These are phyloP conservation scores for Malassezia psittaci DNA, from an alignment of 1,284 basidiomycete species.

Conservation along the genomic window DNA sequence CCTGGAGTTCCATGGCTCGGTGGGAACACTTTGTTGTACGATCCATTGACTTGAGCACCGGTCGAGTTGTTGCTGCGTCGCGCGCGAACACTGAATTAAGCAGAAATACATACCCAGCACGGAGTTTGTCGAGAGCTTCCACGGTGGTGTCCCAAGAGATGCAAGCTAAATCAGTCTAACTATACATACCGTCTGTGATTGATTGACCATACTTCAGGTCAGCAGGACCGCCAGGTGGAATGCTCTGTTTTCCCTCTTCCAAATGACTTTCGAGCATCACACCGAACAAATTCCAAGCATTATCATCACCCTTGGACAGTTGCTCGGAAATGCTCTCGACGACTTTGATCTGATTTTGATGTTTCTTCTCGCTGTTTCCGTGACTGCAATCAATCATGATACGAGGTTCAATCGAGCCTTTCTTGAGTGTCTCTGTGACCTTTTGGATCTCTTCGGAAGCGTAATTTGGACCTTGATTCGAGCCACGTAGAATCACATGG, in stretches of 20 bases:
- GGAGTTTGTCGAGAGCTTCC: constrained; percentile 30
- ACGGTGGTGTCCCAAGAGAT: constrained; percentile 42
- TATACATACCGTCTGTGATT: constrained; percentile 30
- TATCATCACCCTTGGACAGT: constrained; percentile 21
- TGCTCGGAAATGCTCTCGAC: constrained; percentile 52
- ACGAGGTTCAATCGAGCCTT: constrained; percentile 24
- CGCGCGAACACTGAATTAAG: constrained; percentile 18
- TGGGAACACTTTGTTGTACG: constrained; percentile 1
- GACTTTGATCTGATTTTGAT: constrained; percentile 55
- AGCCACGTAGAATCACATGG: constrained; percentile 46
- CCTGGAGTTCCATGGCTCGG: constrained; percentile 8
- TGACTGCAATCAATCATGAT: constrained; percentile 70
- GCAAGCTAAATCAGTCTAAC: constrained; percentile 19
- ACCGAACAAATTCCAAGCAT: constrained; percentile 64
- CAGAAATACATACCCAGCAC: background rate
- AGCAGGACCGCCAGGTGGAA: constrained; percentile 30
- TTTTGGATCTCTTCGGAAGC: constrained; percentile 25
- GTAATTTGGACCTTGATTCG: constrained; percentile 46
- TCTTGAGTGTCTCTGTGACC: constrained; percentile 26
- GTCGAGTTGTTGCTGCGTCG: constrained; percentile 24
- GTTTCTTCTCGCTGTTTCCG: constrained; percentile 58
- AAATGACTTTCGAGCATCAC: constrained; percentile 97
- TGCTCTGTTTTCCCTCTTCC: constrained; percentile 52
- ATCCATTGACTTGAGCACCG: constrained; percentile 6
- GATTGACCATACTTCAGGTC: constrained; percentile 35